Evolutionary conservation across 129 eudicot species (phyloP).

Genomic region (Ambrosia artemisiifolia): DNA sequence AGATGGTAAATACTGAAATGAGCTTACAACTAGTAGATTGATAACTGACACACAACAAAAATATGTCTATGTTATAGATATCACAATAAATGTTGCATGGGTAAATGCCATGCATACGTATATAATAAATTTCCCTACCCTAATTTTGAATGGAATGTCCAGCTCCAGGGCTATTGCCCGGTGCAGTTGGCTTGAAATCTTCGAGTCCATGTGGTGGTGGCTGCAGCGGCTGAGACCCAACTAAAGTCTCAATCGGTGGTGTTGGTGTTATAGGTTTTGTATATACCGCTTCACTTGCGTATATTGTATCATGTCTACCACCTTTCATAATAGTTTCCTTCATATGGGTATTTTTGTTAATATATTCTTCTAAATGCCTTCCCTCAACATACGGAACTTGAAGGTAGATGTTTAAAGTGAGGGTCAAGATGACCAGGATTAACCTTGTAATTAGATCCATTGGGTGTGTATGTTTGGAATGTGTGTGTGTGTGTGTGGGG

Average conservation of each 20-base stretch:
- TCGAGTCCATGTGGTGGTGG: slow-evolving; percentile 44
- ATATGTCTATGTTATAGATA: neutral
- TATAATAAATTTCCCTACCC: slow-evolving; percentile 9
- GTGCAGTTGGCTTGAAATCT: slow-evolving; percentile 62
- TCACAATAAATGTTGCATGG: slow-evolving; percentile 27
- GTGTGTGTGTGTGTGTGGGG: too few species aligned
- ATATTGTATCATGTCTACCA: slow-evolving; percentile 1
- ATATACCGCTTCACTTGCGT: slow-evolving; percentile 28
- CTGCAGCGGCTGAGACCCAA: slow-evolving; percentile 22
- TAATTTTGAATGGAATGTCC: slow-evolving; percentile 56
- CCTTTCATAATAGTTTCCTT: slow-evolving; percentile 9
- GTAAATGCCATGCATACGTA: slow-evolving; percentile 19
- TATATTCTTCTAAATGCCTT: slow-evolving; percentile 41
- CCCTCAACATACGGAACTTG: slow-evolving; percentile 42
- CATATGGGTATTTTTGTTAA: neutral
- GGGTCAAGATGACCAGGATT: slow-evolving; percentile 26
- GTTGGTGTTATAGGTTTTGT: slow-evolving; percentile 30
- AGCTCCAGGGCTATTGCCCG: slow-evolving; percentile 78
- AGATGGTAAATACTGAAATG: slow-evolving; percentile 9
- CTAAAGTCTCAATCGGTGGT: slow-evolving; percentile 25
- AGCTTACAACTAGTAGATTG: neutral
- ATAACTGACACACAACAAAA: slow-evolving; percentile 11
- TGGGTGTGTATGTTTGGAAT: too few species aligned
- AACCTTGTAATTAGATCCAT: slow-evolving; percentile 45
- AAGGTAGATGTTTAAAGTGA: slow-evolving; percentile 33